Percentiles rank a stretch among this genome's conserved stretches.
Evolutionary conservation across 169 alveolate species (phyloP).

Genomic region (Theileria sp.): DNA sequence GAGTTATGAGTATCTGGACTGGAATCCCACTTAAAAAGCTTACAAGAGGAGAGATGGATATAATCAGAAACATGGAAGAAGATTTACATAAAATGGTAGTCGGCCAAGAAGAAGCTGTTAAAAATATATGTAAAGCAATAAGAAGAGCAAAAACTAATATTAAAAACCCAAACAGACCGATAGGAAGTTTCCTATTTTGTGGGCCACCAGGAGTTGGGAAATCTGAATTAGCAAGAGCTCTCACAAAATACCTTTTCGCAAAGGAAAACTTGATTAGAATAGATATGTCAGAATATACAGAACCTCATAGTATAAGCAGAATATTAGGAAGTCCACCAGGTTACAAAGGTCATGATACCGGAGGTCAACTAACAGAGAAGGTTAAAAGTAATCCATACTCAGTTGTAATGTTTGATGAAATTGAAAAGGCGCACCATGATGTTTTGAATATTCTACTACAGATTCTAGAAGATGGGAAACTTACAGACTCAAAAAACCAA

Average conservation of each 20-base stretch:
- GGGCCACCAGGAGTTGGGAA: constrained; percentile 90
- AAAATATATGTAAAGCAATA: constrained; percentile 69
- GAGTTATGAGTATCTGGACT: constrained; percentile 57
- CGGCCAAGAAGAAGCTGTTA: constrained; percentile 76
- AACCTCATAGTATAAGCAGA: constrained; percentile 83
- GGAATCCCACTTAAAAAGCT: constrained; percentile 57
- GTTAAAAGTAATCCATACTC: constrained; percentile 56
- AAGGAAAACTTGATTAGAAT: constrained; percentile 76
- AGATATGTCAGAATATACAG: constrained; percentile 90
- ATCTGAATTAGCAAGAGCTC: constrained; percentile 85
- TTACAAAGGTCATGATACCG: constrained; percentile 86
- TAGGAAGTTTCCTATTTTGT: constrained; percentile 82
- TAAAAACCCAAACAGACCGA: constrained; percentile 85
- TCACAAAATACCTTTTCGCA: constrained; percentile 81
- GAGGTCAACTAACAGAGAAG: constrained; percentile 82
- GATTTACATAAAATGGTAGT: constrained; percentile 69
- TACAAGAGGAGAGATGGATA: constrained; percentile 47
- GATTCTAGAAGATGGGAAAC: constrained; percentile 77
- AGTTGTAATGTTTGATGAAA: constrained; percentile 84
- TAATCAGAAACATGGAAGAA: constrained; percentile 60
- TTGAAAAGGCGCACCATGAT: constrained; percentile 87
- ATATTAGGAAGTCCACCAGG: constrained; percentile 91
- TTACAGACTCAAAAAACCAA: constrained; percentile 84
- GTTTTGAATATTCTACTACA: constrained; percentile 77
- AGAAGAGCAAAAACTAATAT: constrained; percentile 78